phyloP scores from a whole-genome alignment of 495 filamentous ascomycete species.

The Jackrogersella multiformis region DNA sequence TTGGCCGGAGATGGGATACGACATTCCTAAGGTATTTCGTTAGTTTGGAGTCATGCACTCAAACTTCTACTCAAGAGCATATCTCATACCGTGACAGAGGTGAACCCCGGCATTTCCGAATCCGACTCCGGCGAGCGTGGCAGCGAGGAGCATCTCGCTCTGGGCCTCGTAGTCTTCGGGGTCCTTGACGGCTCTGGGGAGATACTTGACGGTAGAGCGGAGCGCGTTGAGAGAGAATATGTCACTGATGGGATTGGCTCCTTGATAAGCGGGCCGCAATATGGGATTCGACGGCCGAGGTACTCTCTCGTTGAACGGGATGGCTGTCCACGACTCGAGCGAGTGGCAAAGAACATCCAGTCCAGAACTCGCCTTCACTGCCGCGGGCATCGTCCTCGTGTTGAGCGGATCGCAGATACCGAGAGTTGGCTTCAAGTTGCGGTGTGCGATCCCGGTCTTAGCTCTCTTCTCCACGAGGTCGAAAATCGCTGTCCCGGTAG shows the following conservation, averaged over 20 bases:
- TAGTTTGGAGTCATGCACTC: background rate
- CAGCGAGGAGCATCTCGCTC: conserved; percentile 91
- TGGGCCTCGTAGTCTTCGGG: conserved; percentile 93
- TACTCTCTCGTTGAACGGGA: conserved; percentile 84
- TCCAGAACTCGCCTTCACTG: conserved; percentile 87
- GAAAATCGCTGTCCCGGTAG: conserved; percentile 97
- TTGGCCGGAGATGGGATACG: conserved; percentile 91
- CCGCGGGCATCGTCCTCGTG: conserved; percentile 91
- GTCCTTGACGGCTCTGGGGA: conserved; percentile 84
- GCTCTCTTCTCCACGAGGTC: conserved; percentile 87
- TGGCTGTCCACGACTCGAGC: conserved; percentile 95
- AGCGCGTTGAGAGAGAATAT: conserved; percentile 91
- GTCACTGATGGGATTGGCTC: conserved; percentile 96
- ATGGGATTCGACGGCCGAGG: conserved; percentile 91
- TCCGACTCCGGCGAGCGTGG: conserved; percentile 91
- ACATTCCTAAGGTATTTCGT: conserved; percentile 69
- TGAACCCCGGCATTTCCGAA: conserved; percentile 98
- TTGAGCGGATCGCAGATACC: conserved; percentile 97
- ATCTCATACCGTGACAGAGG: conserved; percentile 78
- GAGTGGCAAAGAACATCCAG: conserved; percentile 94
- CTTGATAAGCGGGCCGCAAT: conserved; percentile 91
- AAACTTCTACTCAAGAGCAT: background rate
- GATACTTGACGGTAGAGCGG: conserved; percentile 82
- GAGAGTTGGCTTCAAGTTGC: conserved; percentile 92
- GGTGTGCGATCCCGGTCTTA: conserved; percentile 95